Conservation (phyloP, 176 grass and related monocot species). For the Carex cristatella region DNA sequence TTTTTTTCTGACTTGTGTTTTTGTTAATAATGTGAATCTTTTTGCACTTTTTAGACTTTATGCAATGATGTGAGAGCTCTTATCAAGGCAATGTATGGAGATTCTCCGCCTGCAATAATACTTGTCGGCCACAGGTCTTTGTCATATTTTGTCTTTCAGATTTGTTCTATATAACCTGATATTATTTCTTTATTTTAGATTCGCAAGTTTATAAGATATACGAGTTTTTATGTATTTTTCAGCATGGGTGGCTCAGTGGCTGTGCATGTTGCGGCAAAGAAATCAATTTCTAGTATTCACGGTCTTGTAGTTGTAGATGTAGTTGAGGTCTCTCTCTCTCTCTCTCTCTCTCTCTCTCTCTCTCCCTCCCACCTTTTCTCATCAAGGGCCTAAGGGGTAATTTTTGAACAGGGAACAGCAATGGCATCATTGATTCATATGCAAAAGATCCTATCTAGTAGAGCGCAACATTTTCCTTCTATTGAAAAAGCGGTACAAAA, state of each 20-base stretch:
- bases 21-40: conserved; percentile 1
- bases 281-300: conserved; percentile 53
- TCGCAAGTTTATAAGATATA: background rate
- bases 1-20: background rate
- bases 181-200: background rate
- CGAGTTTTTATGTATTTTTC: background rate
- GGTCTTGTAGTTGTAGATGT: conserved; percentile 94
- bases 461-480: conserved; percentile 65
- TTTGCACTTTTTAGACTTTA: conserved; percentile 59
- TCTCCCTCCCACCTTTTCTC: background rate
- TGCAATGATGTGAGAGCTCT: conserved; percentile 71
- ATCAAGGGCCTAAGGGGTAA: background rate
- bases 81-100: conserved; percentile 65
- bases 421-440: conserved; percentile 93
- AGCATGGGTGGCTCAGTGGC: conserved; percentile 97
- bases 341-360: background rate
- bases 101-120: conserved; percentile 85
- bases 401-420: conserved; percentile 76
- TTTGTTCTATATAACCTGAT: background rate
- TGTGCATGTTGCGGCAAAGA: conserved; percentile 87
- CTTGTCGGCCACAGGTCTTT: conserved; percentile 90
- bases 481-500: conserved; percentile 86
- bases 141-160: background rate
- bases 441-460: conserved; percentile 85
- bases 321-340: conserved; percentile 70